Base-by-base conservation (phyloP, 345 rosid species). In the Dipteronia sinensis region DNA sequence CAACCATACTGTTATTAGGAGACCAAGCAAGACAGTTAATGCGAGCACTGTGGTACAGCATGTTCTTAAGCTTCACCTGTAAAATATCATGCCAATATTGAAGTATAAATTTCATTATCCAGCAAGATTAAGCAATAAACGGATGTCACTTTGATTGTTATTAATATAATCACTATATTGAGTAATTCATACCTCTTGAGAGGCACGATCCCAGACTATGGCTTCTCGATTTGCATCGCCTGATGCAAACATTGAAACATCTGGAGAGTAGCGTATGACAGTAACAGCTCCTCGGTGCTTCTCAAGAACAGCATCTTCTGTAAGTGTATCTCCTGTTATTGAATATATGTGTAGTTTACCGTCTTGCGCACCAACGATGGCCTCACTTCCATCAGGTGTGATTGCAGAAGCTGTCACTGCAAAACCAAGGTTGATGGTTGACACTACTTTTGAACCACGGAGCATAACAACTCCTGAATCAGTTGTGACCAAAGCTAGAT, bases 11-110 rank as follows among this genome's bases (percentile, higher is more conserved):
- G 79, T 88, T 88, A 80, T 89, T 85, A 19, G 98, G 95, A 76
- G 98, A 92, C 98, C 98, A 94, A 42, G 98, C 96, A 63, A 93
- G 82, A 85, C 96, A 93, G 88, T 91, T 93, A 81, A 93, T 85
- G 70, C 98, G 94, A 22, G 98, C 94, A 65, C 87, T 89, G 78
- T 93, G 98, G 84, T 89, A 93, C 84, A 90, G 70, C 98, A 93
- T 91, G 86, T 90, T 93, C 91, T 93, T 93, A 13, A 93, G 89
- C 83, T 85, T 91, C 74, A 90, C 87, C 96, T 93, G 88, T 75
- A 49, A 68, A 56, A 78, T n/a, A 77, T 23, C 42, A 22, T 66
- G 9, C 6, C 63, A 71, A 79, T 31, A 17, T n/a, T 47, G 22
- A 69, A 10, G 10, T 10, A 64, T 64, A 67, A 77, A 44, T 71